Conservation (phyloP, 73 alveolate species). For the Loxodes magnus region DNA sequence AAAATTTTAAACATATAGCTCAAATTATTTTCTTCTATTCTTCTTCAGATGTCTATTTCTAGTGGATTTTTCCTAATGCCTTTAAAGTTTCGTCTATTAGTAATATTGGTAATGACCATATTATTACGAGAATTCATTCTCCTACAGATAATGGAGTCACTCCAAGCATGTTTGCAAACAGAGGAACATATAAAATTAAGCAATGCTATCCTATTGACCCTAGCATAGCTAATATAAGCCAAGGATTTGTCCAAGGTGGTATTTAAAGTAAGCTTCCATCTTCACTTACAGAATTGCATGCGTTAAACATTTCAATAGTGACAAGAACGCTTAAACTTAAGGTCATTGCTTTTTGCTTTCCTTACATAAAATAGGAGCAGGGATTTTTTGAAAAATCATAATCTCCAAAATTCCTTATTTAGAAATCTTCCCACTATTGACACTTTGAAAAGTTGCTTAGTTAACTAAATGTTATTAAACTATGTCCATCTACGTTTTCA, state of each 20-base stretch:
- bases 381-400: slow-evolving; percentile 40
- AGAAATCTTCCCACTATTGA: slow-evolving; percentile 17
- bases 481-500: slow-evolving; percentile 67
- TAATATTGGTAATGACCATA: slow-evolving; percentile 79
- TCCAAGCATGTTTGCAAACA: slow-evolving; percentile 60
- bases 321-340: slow-evolving; percentile 78
- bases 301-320: slow-evolving; percentile 90
- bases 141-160: slow-evolving; percentile 55
- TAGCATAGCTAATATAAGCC: slow-evolving; percentile 30
- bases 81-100: slow-evolving; percentile 79
- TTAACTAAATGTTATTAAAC: slow-evolving; percentile 38
- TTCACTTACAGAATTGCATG: slow-evolving; percentile 91
- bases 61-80: slow-evolving; percentile 51
- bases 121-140: slow-evolving; percentile 65
- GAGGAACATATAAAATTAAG: slow-evolving; percentile 80
- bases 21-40: too few species aligned
- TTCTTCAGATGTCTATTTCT: too few species aligned
- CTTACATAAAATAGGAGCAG: slow-evolving; percentile 87
- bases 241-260: slow-evolving; percentile 45
- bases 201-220: slow-evolving; percentile 61
- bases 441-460: slow-evolving; percentile 39
- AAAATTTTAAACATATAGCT: too few species aligned
- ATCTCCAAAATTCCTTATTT: slow-evolving; percentile 6
- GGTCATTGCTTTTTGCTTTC: slow-evolving; percentile 88
- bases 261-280: slow-evolving; percentile 38